Evolutionary conservation across 2,329 filamentous ascomycete species (phyloP), one percentile per base, ranked within the genome.

Genomic region (Cordyceps cicadae): DNA sequence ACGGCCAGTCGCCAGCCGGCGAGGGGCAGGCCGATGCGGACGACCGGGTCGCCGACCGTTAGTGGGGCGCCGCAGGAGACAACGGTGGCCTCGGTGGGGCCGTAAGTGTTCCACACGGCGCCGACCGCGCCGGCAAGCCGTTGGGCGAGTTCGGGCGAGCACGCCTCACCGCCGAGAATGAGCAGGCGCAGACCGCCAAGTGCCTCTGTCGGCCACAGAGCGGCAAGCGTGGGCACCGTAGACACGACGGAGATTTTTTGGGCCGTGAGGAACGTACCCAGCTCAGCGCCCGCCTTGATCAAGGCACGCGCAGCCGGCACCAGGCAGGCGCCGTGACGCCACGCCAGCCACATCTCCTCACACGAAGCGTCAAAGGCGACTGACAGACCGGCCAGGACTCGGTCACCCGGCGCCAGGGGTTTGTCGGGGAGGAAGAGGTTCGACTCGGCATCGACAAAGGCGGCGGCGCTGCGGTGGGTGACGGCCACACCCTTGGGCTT

Each of bases 331-430:
- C 63, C 65, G 21, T 67, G 63, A 11, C 65, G 54, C 65, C 65
- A 67, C 7, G 65, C 65, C 1, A 67, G 62, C 65, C 65, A 67
- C 65, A 67, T 67, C 17, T 67, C 65, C 59, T 67, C 65, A 48
- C 65, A 67, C 2, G 65, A 67, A 11, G 65, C 65, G 34, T 67
- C 65, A 37, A 67, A 67, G 0, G 65, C 65, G 1, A 67, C 65
- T 1, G 65, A 67, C 3, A 67, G 58, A 0, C 65, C 65, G 39
- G 65, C 65, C 5, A 67, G 64, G 3, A 67, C 65, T 5, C 65
- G 65, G 45, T 67, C 67, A 4, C 67, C 66, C 0, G 64, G 66
- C 2, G 45, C 62, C 0, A 68, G 60, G 14, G 67, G 65, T 60
- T 41, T 63, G 4, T 57, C 60, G 15, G 39, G 64, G 46, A 60